Evolutionary conservation across 345 rosid genomes (phyloP), one percentile per base, ranked within the genome.

Genomic region (Adansonia digitata): DNA sequence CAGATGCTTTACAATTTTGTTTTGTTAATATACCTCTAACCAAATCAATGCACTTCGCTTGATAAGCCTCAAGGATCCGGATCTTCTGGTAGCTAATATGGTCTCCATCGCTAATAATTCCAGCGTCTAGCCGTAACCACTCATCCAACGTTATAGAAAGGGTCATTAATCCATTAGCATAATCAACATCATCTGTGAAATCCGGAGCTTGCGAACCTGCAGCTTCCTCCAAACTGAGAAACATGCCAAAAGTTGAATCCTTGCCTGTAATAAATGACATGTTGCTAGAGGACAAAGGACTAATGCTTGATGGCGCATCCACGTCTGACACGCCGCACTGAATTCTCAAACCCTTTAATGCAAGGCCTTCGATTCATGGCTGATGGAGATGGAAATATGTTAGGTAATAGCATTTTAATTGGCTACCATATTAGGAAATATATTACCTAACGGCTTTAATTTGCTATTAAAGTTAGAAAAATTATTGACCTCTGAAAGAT

Each of bases 271-370:
- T n/a, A 51, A 51, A 51, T n/a, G 56, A 24, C 56, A 11, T 66
- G 42, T 82, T 72, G 48, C 66, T 18, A 27, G 71, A 31, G 18
- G 65, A 64, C 35, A 71, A 79, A 39, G 87, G 79, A 73, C 77
- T 72, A 51, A 86, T 72, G 72, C 66, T 77, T 72, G 88, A 81
- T 46, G 91, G 87, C 72, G 93, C 80, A 75, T 77, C 89, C 75
- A 84, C 89, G 43, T 78, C 84, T 7, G 91, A 80, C 90, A 89
- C 81, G 82, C 86, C 87, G 61, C 84, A 88, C 64, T 90, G 93
- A 83, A 89, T 84, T 80, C 81, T 87, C 79, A 88, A 84, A 45
- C 94, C 94, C 73, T 92, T 90, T 57, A 90, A 59, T 29, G 73
- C 68, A 63, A 92, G 88, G 75, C 61, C 82, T 76, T 88, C 91